Evolutionary conservation across 2,329 filamentous ascomycete species (phyloP).

Genomic region (Penicillium hesseltinei): DNA sequence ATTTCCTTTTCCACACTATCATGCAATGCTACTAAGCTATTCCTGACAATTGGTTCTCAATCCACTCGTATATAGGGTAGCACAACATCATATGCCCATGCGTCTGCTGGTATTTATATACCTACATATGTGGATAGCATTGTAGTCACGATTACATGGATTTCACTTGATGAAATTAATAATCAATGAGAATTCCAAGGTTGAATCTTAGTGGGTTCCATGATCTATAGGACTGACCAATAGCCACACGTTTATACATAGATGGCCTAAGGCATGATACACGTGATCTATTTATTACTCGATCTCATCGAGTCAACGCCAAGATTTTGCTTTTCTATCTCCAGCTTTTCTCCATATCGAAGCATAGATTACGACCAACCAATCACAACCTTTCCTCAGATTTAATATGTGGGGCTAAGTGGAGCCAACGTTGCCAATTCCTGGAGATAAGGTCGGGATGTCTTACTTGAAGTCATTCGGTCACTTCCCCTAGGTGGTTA

Average conservation of each 20-base stretch:
- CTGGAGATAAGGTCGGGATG: conserved; percentile 27
- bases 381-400: conserved; percentile 1
- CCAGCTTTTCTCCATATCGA: conserved; percentile 7
- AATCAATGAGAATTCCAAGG: background rate
- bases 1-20: background rate
- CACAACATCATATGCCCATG: background rate
- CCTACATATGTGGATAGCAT: background rate
- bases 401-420: background rate
- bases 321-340: conserved; percentile 6
- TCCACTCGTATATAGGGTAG: background rate
- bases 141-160: background rate
- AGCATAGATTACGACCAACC: conserved; percentile 26
- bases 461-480: conserved; percentile 25
- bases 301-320: conserved; percentile 37
- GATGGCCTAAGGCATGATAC: background rate
- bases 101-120: background rate
- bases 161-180: background rate
- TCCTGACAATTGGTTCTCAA: background rate
- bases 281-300: conserved; percentile 28
- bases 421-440: background rate
- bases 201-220: background rate
- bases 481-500: conserved; percentile 9
- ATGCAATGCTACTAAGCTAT: background rate
- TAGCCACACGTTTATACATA: too few relatives aligned
- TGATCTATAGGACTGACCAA: background rate